Base-by-base conservation (phyloP, 2,329 filamentous ascomycete species). In the Stachybotrys chartarum region DNA sequence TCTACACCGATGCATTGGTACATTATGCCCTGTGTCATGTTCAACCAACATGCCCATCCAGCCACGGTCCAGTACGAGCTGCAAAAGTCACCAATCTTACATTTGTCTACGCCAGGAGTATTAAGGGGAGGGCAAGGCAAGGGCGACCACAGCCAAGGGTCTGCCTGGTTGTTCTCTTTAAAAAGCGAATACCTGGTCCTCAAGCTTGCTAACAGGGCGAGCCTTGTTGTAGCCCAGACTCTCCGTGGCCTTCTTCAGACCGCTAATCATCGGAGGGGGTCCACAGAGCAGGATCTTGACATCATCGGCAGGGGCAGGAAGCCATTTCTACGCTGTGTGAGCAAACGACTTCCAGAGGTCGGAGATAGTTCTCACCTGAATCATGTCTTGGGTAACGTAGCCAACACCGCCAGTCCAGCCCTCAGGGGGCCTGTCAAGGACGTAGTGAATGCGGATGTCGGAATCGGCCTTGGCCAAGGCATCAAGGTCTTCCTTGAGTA, bases 151-250 rank as follows among this genome's bases (percentile, higher is more conserved):
- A 24, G 24, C 24, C 24, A 24, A 24, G 4, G 24, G 24, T 24
- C 24, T 24, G 24, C 24, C 24, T 24, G 24, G 24, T 24, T 24
- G 11, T 17, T 17, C 45, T 47, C 45, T 46, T 46, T 74, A 77
- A 76, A 99, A 99, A 69, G 90, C 91, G 78, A 99, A 99, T 63
- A 99, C 90, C 75, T 97, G 94, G 73, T 99, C 94, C 70, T 93
- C 89, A 54, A 97, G 85, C 84, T 97, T 97, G 85, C 92, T 97
- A 66, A 97, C 92, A 49, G 93, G 91, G 58, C 86, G 85, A 47
- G 94, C 90, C 82, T 97, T 97, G 69, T 90, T 83, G 79, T 88
- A 99, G 56, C 94, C 94, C 18, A 97, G 81, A 60, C 84, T 81
- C 75, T 95, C 91, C 52, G 92, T 87, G 7, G 91, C 84, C 83